phyloP scores from a whole-genome alignment of 169 alveolate genomes.

The Eimeria sp. region DNA sequence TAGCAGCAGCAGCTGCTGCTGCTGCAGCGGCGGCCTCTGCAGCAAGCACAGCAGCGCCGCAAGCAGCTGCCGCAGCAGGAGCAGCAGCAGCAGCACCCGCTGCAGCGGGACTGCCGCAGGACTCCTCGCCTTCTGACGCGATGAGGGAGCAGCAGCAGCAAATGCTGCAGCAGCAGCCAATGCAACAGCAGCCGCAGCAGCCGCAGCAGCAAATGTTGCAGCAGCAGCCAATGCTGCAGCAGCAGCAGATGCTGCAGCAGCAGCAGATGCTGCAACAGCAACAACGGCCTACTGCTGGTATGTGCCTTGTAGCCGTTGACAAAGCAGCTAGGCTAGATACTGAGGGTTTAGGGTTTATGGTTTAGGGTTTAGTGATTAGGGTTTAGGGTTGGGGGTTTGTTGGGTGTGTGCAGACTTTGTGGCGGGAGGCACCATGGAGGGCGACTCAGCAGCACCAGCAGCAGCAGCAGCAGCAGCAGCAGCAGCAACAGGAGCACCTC shows the following conservation, averaged over 20 bases:
- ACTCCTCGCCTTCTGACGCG: conserved; percentile 5
- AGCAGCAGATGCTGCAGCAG: too few relatives aligned
- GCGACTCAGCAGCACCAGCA: not conserved
- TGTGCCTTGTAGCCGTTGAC: not conserved
- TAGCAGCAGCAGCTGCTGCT: conserved; percentile 20
- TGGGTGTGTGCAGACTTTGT: conserved; percentile 1
- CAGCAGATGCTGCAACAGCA: conserved; percentile 15
- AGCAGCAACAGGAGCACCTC: not conserved
- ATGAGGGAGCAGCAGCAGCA: conserved; percentile 40
- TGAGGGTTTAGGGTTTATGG: not conserved
- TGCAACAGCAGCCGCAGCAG: not conserved
- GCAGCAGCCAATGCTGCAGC: too few relatives aligned
- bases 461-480: not conserved
- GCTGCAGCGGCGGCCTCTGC: not conserved
- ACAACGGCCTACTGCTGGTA: conserved; percentile 6
- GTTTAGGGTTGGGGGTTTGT: conserved; percentile 10
- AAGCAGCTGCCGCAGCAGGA: too few relatives aligned
- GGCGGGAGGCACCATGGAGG: conserved; percentile 5
- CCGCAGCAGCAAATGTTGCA: not conserved
- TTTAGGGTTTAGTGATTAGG: not conserved
- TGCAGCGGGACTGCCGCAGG: conserved; percentile 10
- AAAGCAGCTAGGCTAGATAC: too few relatives aligned
- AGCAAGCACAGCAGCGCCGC: too few relatives aligned
- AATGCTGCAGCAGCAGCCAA: conserved; percentile 6
- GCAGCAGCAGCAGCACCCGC: too few relatives aligned